Base-by-base conservation (phyloP, 2,329 filamentous ascomycete genomes). In the Tolypocladium ophioglossoides region DNA sequence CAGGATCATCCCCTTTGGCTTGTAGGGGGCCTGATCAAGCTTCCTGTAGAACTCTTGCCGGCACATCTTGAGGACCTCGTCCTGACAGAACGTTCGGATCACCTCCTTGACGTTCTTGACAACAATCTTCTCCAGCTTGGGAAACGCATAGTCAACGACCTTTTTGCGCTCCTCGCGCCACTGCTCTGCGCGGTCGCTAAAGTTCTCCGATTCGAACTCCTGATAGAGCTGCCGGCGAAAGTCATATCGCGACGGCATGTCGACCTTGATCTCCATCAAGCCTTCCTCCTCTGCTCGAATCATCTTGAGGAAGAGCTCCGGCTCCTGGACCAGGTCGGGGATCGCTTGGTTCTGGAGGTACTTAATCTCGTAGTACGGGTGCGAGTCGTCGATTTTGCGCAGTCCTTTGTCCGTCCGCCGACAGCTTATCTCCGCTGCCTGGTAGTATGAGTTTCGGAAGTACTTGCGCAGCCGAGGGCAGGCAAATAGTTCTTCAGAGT, bases 331-430 rank as follows among this genome's bases (percentile, higher is more conserved):
- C 56, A 97, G 81, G 60, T 94, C 87, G 44, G 77, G 76, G 57
- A 96, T 87, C 9, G 89, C 88, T 70, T 96, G 91, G 63, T 94
- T 91, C 59, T 90, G 84, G 22, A 99, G 78, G 63, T 99, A 99
- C 70, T 99, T 96, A 75, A 99, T 89, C 70, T 97, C 94, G 67
- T 97, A 97, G 70, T 95, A 97, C 0, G 91, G 90, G 64, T 97
- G 91, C 27, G 94, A 85, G 57, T 97, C 92, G 62, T 96, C 91
- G 61, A 99, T 97, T 65, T 89, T 89, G 55, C 89, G 87, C 52
- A 96, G 75, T 32, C 94, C 94, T 71, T 97, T 99, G 56, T 97
- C 91, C 0, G 94, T 99, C 54, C 94, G 85, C 57, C 83, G 83
- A 68, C 91, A 95, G 72, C 92, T 91, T 56, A 99, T 84, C 54